Evolutionary conservation across 495 filamentous ascomycete genomes (phyloP), one percentile per base, ranked within the genome.

Genomic region (Cudoniella acicularis): DNA sequence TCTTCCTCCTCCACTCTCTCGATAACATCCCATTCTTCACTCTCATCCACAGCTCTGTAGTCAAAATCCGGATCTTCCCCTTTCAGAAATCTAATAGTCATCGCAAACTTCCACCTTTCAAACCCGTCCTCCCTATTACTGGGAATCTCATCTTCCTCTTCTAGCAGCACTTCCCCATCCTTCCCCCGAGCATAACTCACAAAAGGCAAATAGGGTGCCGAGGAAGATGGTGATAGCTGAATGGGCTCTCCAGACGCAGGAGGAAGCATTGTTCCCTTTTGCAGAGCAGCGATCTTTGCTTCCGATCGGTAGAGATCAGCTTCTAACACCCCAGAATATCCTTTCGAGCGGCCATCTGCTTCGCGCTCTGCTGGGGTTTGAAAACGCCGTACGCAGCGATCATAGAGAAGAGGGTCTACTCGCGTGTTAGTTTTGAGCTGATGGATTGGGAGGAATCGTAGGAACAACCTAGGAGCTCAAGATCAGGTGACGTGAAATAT

Each of bases 381-480:
- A 66, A 91, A 91, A 54, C 85, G 85, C 21, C 89, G 82, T 66
- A 92, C 82, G 18, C 88, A 75, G 46, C 86, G 85, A 69, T 92
- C 89, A 72, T 91, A 92, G 24, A 90, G 76, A 36, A 92, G 77
- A 1, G 89, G 89, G 72, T 91, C 87, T 85, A 26, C 21, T 10
- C 16, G 24, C 24, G 73, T 73, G 17, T 51, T 24, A 50, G 9
- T 9, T 50, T 8, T 51, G 50, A 54, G 50, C 30, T 66, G 70
- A 64, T 11, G 52, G 49, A 0, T 16, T 17, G 23, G 43, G 6
- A 36, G 25, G 22, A 25, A 17, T 23, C 17, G 42, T 21, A 11
- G 26, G 16, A 57, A 36, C 16, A 27, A 69, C 67, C 67, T 46
- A 62, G 30, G 18, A 67, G 56, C 48, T 69, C 67, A 0, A 67